Conservation (phyloP, 495 filamentous ascomycete genomes). For the Penicillium lagena region DNA sequence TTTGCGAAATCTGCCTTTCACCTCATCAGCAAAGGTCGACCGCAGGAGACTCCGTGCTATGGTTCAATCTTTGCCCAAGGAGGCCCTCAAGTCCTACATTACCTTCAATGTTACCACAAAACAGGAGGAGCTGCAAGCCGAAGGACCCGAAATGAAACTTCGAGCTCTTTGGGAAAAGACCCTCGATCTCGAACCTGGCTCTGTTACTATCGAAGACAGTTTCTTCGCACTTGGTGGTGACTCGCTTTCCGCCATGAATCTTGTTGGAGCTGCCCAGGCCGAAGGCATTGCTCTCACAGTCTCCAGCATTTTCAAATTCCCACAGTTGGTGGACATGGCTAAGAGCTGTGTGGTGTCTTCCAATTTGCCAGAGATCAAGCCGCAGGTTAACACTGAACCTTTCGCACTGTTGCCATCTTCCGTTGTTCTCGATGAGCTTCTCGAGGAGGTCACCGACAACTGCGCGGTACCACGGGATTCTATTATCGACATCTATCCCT, state of each 20-base stretch:
- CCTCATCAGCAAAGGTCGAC: conserved; percentile 56
- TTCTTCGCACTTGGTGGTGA: conserved; percentile 52
- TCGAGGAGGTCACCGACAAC: conserved; percentile 39
- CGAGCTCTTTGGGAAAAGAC: conserved; percentile 31
- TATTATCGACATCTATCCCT: conserved; percentile 57
- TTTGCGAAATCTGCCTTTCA: conserved; percentile 45
- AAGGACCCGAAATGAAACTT: conserved; percentile 26
- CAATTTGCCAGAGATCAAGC: not conserved
- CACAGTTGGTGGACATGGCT: conserved; percentile 42
- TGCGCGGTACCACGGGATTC: conserved; percentile 33
- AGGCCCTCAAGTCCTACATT: conserved; percentile 32
- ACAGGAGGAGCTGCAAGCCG: conserved; percentile 12
- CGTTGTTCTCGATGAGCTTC: conserved; percentile 15
- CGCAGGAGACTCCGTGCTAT: conserved; percentile 46
- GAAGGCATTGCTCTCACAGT: conserved; percentile 42
- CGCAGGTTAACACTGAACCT: conserved; percentile 18
- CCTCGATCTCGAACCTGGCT: conserved; percentile 27
- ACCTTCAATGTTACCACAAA: conserved; percentile 25
- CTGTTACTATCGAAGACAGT: conserved; percentile 37
- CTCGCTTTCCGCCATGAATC: conserved; percentile 50
- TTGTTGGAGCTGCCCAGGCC: conserved; percentile 41
- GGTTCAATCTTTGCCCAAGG: conserved; percentile 32
- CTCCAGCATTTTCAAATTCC: conserved; percentile 42
- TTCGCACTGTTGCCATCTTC: conserved; percentile 39
- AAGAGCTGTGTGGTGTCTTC: conserved; percentile 16